Conservation (phyloP, 2,329 filamentous ascomycete genomes). For the Sarocladiaceae sp. region DNA sequence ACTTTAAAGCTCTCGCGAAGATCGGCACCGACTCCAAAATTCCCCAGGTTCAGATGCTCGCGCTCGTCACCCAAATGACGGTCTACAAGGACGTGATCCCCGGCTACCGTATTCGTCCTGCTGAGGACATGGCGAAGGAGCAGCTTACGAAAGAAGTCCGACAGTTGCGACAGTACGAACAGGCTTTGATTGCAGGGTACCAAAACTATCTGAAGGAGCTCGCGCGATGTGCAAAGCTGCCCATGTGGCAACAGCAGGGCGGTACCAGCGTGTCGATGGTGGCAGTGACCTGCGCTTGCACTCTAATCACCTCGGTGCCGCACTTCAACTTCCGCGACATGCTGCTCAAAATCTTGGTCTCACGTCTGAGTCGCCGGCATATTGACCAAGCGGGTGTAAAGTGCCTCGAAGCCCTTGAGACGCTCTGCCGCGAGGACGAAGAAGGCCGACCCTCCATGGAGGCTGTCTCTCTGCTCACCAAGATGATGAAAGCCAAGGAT, state of each 20-base stretch:
- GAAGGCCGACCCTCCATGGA: slow-evolving; percentile 86
- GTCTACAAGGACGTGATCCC: slow-evolving; percentile 96
- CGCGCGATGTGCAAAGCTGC: slow-evolving; percentile 55
- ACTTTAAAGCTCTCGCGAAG: slow-evolving; percentile 70
- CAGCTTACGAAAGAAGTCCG: slow-evolving; percentile 91
- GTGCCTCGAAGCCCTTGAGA: slow-evolving; percentile 72
- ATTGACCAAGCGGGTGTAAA: slow-evolving; percentile 71
- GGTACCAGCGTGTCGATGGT: slow-evolving; percentile 57
- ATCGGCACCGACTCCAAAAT: slow-evolving; percentile 61
- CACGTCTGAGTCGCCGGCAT: slow-evolving; percentile 68
- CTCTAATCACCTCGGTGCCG: slow-evolving; percentile 71
- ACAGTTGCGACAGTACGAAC: slow-evolving; percentile 76
- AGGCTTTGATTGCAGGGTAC: slow-evolving; percentile 78
- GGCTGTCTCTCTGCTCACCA: slow-evolving; percentile 74
- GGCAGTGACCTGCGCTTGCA: slow-evolving; percentile 81
- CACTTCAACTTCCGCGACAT: slow-evolving; percentile 97
- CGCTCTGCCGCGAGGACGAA: slow-evolving; percentile 78
- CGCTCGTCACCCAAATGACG: slow-evolving; percentile 77
- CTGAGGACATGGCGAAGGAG: slow-evolving; percentile 65
- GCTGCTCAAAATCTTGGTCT: slow-evolving; percentile 77
- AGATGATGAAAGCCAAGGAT: slow-evolving; percentile 89
- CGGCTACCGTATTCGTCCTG: slow-evolving; percentile 85
- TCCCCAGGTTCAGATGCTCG: slow-evolving; percentile 73
- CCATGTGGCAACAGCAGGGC: slow-evolving; percentile 24
- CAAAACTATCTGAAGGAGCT: slow-evolving; percentile 77